Percentiles rank a stretch among this genome's conserved stretches.
phyloP scores from a whole-genome alignment of 306 rosid genomes.

The Astragalus glycyphyllos region DNA sequence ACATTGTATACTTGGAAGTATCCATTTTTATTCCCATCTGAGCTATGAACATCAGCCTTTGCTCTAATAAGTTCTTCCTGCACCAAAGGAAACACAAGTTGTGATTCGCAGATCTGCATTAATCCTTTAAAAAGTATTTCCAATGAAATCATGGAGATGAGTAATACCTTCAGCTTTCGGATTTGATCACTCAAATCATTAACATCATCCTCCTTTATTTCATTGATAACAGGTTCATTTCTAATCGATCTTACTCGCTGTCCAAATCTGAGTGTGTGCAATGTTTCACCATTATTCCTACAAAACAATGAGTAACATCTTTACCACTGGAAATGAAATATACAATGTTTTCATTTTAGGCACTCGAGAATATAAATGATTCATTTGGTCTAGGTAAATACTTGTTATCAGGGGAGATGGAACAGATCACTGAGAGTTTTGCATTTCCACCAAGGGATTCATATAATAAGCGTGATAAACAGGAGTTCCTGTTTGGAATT shows the following conservation, averaged over 20 bases:
- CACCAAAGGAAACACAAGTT: constrained; percentile 31
- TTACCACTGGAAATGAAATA: constrained; percentile 34
- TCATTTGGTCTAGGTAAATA: constrained; percentile 42
- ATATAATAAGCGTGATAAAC: constrained; percentile 74
- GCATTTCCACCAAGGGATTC: constrained; percentile 95
- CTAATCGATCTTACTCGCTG: constrained; percentile 72
- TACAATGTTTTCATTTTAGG: constrained; percentile 4
- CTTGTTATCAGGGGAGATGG: constrained; percentile 74
- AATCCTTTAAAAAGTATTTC: constrained; percentile 34
- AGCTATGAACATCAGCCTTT: constrained; percentile 56
- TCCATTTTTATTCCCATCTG: constrained; percentile 58
- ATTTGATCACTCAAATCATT: constrained; percentile 93
- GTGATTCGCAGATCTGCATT: constrained; percentile 20
- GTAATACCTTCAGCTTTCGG: constrained; percentile 81
- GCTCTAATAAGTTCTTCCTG: constrained; percentile 95
- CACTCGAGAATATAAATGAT: constrained; percentile 15
- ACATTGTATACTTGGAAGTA: constrained; percentile 70
- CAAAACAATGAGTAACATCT: constrained; percentile 49
- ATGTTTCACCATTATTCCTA: constrained; percentile 70
- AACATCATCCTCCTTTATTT: constrained; percentile 83
- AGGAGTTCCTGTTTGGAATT: constrained; percentile 57
- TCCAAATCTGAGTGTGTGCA: constrained; percentile 86
- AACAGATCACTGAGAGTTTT: constrained; percentile 82
- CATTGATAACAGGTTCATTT: constrained; percentile 85
- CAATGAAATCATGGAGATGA: constrained; percentile 11